These are phyloP conservation scores for Russula foetens DNA, from an alignment of 768 basidiomycete genomes.

Conservation along the genomic window DNA sequence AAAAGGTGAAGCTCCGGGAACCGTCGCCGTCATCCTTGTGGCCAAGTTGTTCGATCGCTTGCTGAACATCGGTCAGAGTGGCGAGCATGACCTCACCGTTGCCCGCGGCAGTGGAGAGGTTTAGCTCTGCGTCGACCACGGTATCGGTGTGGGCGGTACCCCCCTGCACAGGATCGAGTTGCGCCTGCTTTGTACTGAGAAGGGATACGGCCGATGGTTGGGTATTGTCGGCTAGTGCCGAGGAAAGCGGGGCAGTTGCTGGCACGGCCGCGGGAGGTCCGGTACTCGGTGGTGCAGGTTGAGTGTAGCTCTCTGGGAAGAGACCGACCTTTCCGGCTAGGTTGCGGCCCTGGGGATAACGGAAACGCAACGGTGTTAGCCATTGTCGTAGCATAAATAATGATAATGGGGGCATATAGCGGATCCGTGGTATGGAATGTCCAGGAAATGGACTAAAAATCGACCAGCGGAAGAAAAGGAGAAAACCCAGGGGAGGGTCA, in stretches of 20 bases:
- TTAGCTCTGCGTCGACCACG: background rate
- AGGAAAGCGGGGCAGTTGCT: background rate
- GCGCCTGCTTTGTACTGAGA: background rate
- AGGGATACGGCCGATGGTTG: background rate
- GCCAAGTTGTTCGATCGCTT: slow-evolving; percentile 84
- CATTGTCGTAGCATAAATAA: slow-evolving; percentile 18
- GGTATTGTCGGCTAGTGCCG: background rate
- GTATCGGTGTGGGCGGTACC: slow-evolving; percentile 24
- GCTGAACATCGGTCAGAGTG: slow-evolving; percentile 84
- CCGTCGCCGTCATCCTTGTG: slow-evolving; percentile 45
- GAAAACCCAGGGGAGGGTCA: background rate
- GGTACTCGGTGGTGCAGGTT: slow-evolving; percentile 22
- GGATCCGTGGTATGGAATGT: background rate
- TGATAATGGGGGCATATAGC: slow-evolving; percentile 6
- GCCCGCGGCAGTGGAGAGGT: background rate
- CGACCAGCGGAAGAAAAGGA: background rate
- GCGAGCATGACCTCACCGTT: slow-evolving; percentile 68
- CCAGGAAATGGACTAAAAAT: background rate
- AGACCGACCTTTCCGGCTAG: slow-evolving; percentile 74
- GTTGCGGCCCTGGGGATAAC: slow-evolving; percentile 60
- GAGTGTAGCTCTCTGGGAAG: slow-evolving; percentile 86
- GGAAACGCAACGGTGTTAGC: slow-evolving; percentile 4
- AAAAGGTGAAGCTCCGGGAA: slow-evolving; percentile 68
- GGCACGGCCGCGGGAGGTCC: slow-evolving; percentile 6
- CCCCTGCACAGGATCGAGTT: slow-evolving; percentile 40